These are phyloP conservation scores for Zarea fungicola DNA, from an alignment of 2,329 filamentous ascomycete species.

Conservation along the genomic window DNA sequence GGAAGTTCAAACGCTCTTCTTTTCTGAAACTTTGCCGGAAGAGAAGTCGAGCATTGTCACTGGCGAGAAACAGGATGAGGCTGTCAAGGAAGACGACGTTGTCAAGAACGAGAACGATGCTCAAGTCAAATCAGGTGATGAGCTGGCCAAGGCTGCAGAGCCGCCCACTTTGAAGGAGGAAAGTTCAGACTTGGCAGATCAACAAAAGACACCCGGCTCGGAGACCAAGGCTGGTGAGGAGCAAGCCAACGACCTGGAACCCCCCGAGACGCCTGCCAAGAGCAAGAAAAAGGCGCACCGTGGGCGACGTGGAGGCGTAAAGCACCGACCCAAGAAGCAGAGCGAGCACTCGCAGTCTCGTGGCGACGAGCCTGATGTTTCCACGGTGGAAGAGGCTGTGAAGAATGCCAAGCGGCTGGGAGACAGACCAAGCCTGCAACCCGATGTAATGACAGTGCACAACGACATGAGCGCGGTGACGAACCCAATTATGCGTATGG, in stretches of 20 bases:
- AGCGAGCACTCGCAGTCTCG: constrained; percentile 48
- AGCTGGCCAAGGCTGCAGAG: neutral
- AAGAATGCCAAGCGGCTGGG: constrained; percentile 55
- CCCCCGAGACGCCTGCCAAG: constrained; percentile 33
- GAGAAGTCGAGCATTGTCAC: neutral
- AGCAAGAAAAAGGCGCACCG: constrained; percentile 66
- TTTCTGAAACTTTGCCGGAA: constrained; percentile 4
- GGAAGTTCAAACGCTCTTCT: constrained; percentile 6
- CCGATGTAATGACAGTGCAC: constrained; percentile 54
- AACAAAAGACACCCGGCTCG: neutral
- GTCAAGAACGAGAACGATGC: neutral
- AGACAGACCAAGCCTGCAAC: constrained; percentile 49
- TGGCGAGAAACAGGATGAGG: neutral
- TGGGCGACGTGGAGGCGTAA: constrained; percentile 66
- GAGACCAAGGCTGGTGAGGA: constrained; percentile 11
- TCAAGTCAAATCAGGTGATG: neutral
- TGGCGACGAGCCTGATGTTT: constrained; percentile 38
- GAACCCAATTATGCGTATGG: constrained; percentile 55
- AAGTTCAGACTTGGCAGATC: neutral
- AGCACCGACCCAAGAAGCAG: constrained; percentile 55
- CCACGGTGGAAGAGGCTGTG: constrained; percentile 57
- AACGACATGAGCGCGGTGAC: constrained; percentile 56
- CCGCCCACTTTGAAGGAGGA: neutral
- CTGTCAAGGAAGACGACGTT: neutral
- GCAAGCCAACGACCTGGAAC: neutral